phyloP scores from a whole-genome alignment of 2,329 filamentous ascomycete species.

The Hypoxylon sp. region DNA sequence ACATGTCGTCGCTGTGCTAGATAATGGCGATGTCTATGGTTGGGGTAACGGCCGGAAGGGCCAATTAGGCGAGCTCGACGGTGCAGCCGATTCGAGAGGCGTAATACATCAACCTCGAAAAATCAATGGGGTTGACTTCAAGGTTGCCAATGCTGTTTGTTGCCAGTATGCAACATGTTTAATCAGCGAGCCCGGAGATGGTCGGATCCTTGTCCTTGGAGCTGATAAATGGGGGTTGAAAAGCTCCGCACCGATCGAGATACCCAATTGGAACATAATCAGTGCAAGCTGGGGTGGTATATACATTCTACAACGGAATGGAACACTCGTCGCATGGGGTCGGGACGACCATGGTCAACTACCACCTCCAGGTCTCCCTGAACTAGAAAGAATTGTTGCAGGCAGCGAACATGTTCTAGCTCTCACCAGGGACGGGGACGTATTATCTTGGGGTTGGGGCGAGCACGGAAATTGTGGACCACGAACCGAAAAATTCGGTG shows the following conservation, averaged over 20 bases:
- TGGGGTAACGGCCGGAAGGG: slow-evolving; percentile 92
- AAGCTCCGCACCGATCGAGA: slow-evolving; percentile 67
- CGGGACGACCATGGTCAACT: slow-evolving; percentile 89
- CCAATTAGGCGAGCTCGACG: slow-evolving; percentile 75
- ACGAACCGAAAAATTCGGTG: slow-evolving; percentile 67
- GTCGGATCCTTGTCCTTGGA: slow-evolving; percentile 77
- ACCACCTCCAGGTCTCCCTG: slow-evolving; percentile 73
- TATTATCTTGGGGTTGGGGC: slow-evolving; percentile 95
- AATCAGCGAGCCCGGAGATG: slow-evolving; percentile 68
- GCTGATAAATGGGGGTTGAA: slow-evolving; percentile 80
- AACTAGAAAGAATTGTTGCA: slow-evolving; percentile 75
- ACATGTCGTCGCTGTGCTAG: slow-evolving; percentile 81
- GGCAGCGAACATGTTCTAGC: slow-evolving; percentile 94
- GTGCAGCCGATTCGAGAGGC: slow-evolving; percentile 50
- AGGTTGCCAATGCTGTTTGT: slow-evolving; percentile 77
- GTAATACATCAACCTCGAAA: slow-evolving; percentile 72
- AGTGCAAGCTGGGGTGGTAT: slow-evolving; percentile 87
- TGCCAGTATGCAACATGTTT: slow-evolving; percentile 90
- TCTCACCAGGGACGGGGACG: slow-evolving; percentile 73
- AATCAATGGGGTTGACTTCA: slow-evolving; percentile 72
- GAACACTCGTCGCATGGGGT: slow-evolving; percentile 80
- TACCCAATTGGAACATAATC: slow-evolving; percentile 76
- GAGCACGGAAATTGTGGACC: slow-evolving; percentile 97
- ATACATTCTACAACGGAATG: slow-evolving; percentile 76
- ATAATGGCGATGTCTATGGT: slow-evolving; percentile 83